Conservation (phyloP, 768 basidiomycete genomes). For the Amyloporia xantha region DNA sequence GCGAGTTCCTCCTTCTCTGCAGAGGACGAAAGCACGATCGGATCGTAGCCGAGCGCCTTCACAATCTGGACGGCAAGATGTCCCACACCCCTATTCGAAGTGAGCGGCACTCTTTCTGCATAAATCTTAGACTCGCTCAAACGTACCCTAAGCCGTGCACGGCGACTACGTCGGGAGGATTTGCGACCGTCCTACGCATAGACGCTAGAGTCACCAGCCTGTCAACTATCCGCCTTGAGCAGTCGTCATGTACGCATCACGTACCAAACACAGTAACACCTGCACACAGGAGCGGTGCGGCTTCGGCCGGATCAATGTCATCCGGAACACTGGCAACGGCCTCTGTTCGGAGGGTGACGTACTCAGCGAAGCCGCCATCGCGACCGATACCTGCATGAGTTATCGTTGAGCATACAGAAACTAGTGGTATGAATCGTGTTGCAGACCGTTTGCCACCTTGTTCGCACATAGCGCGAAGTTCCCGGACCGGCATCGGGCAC, state of each 20-base stretch:
- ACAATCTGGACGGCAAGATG: constrained; percentile 30
- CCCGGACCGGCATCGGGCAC: constrained; percentile 19
- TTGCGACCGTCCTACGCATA: constrained; percentile 22
- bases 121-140: not conserved
- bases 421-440: too few relatives aligned
- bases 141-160: constrained; percentile 30
- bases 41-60: constrained; percentile 28
- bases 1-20: constrained; percentile 27
- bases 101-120: not conserved
- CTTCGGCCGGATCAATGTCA: constrained; percentile 21
- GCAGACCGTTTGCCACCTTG: not conserved
- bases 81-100: constrained; percentile 18
- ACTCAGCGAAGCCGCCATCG: constrained; percentile 25
- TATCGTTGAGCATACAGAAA: not conserved
- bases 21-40: constrained; percentile 28
- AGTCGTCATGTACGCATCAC: not conserved
- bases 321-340: constrained; percentile 21
- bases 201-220: constrained; percentile 18
- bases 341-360: constrained; percentile 20
- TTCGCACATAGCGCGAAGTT: constrained; percentile 21
- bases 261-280: constrained; percentile 31
- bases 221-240: constrained; percentile 7
- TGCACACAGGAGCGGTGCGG: constrained; percentile 27
- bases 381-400: constrained; percentile 12
- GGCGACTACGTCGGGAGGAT: constrained; percentile 30